Evolutionary conservation across 2,329 filamentous ascomycete species (phyloP), one percentile per base, ranked within the genome.

Genomic region (Monilinia laxa): DNA sequence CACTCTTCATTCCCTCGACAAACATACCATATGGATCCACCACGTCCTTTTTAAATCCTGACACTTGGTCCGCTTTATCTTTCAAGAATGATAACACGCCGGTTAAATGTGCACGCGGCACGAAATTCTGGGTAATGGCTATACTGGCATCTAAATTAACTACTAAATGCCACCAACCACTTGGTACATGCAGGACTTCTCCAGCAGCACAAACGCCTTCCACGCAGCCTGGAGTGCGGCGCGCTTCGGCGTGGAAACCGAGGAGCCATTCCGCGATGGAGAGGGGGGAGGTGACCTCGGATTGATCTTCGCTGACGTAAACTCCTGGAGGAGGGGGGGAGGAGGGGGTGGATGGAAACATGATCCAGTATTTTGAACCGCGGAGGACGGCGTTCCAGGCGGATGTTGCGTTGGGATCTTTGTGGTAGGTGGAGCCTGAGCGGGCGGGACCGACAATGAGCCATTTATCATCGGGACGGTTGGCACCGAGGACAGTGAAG

Each of bases 191-290:
- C 60, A 98, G 79, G 20, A 98, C 89, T 77, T 98, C 95, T 2
- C 94, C 94, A 53, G 88, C 86, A 18, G 81, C 79, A 76, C 94
- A 98, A 38, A 98, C 87, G 0, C 92, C 94, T 79, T 98, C 94
- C 40, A 90, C 79, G 74, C 93, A 97, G 14, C 90, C 92, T 0
- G 89, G 85, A 2, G 89, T 87, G 63, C 81, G 82, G 62, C 94
- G 86, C 12, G 94, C 95, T 74, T 93, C 90, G 2, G 85, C 85
- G 75, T 98, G 95, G 78, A 97, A 98, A 38, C 89, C 88, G 18
- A 98, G 83, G 10, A 98, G 84, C 90, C 95, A 98, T 79, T 98
- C 94, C n/a, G 93, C 92, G 72, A 98, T 97, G 78, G 92, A 96
- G 14, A 98, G 84, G 1, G 94, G 95, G 64, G 90, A 93, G 0